phyloP scores from a whole-genome alignment of 192 early-diverging fungal species.

The Entomortierella beljakovae region DNA sequence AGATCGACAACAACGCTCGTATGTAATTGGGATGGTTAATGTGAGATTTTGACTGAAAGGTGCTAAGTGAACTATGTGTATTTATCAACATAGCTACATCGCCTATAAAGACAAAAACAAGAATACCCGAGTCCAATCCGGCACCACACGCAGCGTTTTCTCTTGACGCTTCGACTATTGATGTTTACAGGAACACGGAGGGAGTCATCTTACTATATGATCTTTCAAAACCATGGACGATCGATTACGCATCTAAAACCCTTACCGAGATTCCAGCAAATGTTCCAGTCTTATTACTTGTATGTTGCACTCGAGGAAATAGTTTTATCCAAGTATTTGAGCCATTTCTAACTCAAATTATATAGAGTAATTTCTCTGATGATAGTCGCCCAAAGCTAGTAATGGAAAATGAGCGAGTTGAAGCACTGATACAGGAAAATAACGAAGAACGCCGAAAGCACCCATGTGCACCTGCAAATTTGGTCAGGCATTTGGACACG shows the following conservation, averaged over 20 bases:
- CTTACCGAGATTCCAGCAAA: constrained; percentile 56
- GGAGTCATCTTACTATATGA: constrained; percentile 69
- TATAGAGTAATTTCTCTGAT: constrained; percentile 57
- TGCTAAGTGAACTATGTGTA: background rate
- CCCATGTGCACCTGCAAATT: constrained; percentile 55
- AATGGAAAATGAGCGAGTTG: constrained; percentile 1
- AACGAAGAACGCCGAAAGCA: constrained; percentile 15
- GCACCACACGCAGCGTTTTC: constrained; percentile 48
- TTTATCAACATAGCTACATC: constrained; percentile 14
- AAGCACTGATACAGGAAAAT: constrained; percentile 28
- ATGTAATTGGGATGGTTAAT: background rate
- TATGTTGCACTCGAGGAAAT: constrained; percentile 12
- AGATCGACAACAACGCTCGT: constrained; percentile 54
- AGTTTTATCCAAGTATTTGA: background rate
- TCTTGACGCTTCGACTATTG: constrained; percentile 67
- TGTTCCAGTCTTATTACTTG: constrained; percentile 63
- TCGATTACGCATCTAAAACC: constrained; percentile 64
- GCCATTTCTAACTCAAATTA: background rate
- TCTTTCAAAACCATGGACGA: constrained; percentile 71
- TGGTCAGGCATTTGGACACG: constrained; percentile 64
- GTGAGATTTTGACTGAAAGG: background rate
- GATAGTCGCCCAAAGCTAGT: constrained; percentile 18
- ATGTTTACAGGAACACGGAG: constrained; percentile 71
- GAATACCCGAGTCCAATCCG: background rate
- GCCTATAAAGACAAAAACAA: constrained; percentile 21